Conservation (phyloP, 805 yeast genomes). For the Myxozyma geophila region DNA sequence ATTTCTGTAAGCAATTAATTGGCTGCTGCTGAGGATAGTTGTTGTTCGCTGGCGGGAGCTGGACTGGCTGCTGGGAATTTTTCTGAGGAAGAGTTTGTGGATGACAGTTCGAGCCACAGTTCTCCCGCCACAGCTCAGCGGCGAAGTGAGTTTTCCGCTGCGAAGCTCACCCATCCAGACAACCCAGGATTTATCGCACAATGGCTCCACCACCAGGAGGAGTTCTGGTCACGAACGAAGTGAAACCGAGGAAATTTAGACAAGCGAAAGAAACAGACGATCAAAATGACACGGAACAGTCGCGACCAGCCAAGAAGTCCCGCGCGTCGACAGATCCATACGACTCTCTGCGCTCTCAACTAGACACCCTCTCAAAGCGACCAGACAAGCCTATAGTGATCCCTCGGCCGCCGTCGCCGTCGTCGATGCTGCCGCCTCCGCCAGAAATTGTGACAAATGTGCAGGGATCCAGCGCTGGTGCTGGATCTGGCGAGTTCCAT, state of each 20-base stretch:
- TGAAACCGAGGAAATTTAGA: slow-evolving; percentile 4
- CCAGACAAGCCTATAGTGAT: slow-evolving; percentile 24
- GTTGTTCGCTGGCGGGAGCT: too few species aligned
- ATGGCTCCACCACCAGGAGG: slow-evolving; percentile 23
- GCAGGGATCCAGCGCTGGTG: slow-evolving; percentile 46
- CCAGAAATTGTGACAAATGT: slow-evolving; percentile 42
- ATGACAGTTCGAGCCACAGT: not conserved
- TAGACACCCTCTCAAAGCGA: slow-evolving; percentile 17
- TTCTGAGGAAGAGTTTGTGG: not conserved
- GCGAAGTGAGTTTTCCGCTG: not conserved
- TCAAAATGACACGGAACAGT: not conserved
- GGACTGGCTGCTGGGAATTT: not conserved
- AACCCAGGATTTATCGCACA: not conserved
- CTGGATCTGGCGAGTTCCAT: slow-evolving; percentile 49
- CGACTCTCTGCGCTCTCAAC: slow-evolving; percentile 17
- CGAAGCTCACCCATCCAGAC: not conserved
- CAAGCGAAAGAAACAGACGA: not conserved
- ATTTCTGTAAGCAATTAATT: too few species aligned
- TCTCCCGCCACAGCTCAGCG: not conserved
- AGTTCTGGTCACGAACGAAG: slow-evolving; percentile 22
- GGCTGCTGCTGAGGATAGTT: too few species aligned
- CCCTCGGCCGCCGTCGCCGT: slow-evolving; percentile 28
- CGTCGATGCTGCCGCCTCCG: slow-evolving; percentile 36
- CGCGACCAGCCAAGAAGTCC: slow-evolving; percentile 4
- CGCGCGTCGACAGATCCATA: slow-evolving; percentile 24